Percentiles rank a stretch among this genome's conserved stretches.
These are phyloP conservation scores for Dryas integrifolia DNA, from an alignment of 331 rosid genomes.

Conservation along the genomic window DNA sequence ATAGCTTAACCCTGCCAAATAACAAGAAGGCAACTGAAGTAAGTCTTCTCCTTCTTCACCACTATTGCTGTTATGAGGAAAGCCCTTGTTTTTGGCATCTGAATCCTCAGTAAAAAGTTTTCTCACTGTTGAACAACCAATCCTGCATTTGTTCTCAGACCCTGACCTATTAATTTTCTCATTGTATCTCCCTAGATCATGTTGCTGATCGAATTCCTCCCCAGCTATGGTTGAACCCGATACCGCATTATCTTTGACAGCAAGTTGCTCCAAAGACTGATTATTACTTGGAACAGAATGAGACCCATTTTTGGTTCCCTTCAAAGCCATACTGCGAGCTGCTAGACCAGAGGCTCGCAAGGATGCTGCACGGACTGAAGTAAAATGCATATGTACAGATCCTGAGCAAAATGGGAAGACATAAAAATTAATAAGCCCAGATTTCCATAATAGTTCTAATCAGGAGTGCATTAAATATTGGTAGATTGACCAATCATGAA, in stretches of 20 bases:
- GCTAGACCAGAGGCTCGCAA: slow-evolving; percentile 63
- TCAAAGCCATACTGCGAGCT: slow-evolving; percentile 29
- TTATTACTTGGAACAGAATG: slow-evolving; percentile 28
- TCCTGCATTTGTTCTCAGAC: slow-evolving; percentile 33
- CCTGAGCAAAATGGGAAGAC: slow-evolving; percentile 41
- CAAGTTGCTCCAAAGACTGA: slow-evolving; percentile 29
- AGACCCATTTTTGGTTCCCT: slow-evolving; percentile 27
- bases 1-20: slow-evolving; percentile 70
- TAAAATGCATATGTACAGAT: slow-evolving; percentile 40
- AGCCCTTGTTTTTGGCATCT: slow-evolving; percentile 29
- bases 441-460: not conserved
- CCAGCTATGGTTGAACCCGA: slow-evolving; percentile 33
- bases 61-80: slow-evolving; percentile 29
- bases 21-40: slow-evolving; percentile 37
- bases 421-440: not conserved
- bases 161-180: slow-evolving; percentile 27
- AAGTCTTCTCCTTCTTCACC: slow-evolving; percentile 33
- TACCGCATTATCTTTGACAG: slow-evolving; percentile 25
- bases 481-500: not conserved
- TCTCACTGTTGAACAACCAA: slow-evolving; percentile 58
- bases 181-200: slow-evolving; percentile 21
- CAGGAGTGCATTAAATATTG: not conserved
- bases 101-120: slow-evolving; percentile 64
- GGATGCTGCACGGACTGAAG: slow-evolving; percentile 49
- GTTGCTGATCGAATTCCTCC: slow-evolving; percentile 34